Base-by-base conservation (phyloP, 1,284 basidiomycete genomes). In the Tetrapyrgos nigripes region DNA sequence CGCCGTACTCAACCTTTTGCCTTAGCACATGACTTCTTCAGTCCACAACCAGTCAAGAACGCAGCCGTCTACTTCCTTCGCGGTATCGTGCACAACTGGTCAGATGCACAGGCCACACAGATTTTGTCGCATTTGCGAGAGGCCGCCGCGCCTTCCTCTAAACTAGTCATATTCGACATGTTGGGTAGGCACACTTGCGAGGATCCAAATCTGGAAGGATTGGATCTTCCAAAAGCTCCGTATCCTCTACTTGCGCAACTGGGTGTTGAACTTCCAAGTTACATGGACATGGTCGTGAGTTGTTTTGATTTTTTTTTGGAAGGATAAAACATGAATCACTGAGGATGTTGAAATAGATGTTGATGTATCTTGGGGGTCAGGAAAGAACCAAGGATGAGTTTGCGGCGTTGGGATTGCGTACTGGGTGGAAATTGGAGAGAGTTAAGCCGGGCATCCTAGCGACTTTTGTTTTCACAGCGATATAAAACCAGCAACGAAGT, bases 1-100 rank as follows among this genome's bases (percentile, higher is more conserved):
- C n/a, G 24, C 9, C 47, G 21, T 13, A 50, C 46, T 54, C 24
- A 40, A n/a, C 37, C 10, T 10, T n/a, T 27, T 8, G 19, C 49
- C 11, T 14, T 61, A 70, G 67, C 24, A 24, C 68, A 71, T 56
- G 64, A 69, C 58, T 72, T 70, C 59, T 68, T 72, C 55, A 40
- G 37, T 11, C 62, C 66, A 2, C 69, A 73, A 51, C 51, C 35
- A 43, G 23, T 43, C 4, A 53, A 64, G 31, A 52, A 63, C 13
- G 68, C 69, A 3, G 50, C 64, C 10, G 62, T 72, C 2, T 72
- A 66, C 59, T 46, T 73, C n/a, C 55, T 72, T 1, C 60, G 64
- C 13, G 40, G 55, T 10, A 59, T 71, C 46, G 48, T 68, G 3
- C 70, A 73, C 56, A 66, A 71, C 57, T 70, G 68, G 70, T 43